Evolutionary conservation across 495 filamentous ascomycete species (phyloP).

Genomic region (Amniculicola lignicola): DNA sequence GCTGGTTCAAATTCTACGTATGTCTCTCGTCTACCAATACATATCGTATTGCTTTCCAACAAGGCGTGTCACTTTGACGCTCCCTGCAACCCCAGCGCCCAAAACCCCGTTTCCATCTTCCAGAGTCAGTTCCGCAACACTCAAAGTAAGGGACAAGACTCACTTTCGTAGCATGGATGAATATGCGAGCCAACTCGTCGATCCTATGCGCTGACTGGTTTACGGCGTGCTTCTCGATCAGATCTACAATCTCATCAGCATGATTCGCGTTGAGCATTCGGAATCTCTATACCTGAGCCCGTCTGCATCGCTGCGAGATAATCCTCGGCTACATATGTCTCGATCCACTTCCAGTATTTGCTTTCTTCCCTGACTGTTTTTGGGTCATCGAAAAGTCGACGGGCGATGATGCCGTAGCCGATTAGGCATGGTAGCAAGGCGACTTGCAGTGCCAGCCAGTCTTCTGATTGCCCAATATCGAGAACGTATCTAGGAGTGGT

Average conservation of each 20-base stretch:
- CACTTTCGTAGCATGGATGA: conserved; percentile 78
- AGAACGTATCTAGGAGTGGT: conserved; percentile 64
- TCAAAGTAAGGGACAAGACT: conserved; percentile 21
- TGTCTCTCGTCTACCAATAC: too few species aligned
- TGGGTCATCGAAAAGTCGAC: conserved; percentile 57
- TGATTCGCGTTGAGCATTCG: conserved; percentile 5
- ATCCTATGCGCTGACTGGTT: conserved; percentile 68
- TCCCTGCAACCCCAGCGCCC: conserved; percentile 65
- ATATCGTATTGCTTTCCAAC: too few species aligned
- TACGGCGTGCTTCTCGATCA: conserved; percentile 68
- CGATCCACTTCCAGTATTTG: conserved; percentile 85
- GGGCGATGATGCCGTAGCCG: conserved; percentile 77
- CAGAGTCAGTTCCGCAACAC: background rate
- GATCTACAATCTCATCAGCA: conserved; percentile 46
- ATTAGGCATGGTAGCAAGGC: conserved; percentile 81
- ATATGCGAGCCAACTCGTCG: conserved; percentile 77
- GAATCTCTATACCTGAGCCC: conserved; percentile 54
- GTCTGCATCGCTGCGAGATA: conserved; percentile 65
- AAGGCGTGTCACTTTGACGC: too few species aligned
- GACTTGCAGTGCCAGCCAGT: conserved; percentile 79
- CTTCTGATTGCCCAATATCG: conserved; percentile 81
- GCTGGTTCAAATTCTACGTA: too few species aligned
- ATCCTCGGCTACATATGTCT: conserved; percentile 78
- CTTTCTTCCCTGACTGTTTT: conserved; percentile 62
- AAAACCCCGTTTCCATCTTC: conserved; percentile 83